Evolutionary conservation across 352 stramenopile genomes (phyloP).

Genomic region (Phytophthora sojae): DNA sequence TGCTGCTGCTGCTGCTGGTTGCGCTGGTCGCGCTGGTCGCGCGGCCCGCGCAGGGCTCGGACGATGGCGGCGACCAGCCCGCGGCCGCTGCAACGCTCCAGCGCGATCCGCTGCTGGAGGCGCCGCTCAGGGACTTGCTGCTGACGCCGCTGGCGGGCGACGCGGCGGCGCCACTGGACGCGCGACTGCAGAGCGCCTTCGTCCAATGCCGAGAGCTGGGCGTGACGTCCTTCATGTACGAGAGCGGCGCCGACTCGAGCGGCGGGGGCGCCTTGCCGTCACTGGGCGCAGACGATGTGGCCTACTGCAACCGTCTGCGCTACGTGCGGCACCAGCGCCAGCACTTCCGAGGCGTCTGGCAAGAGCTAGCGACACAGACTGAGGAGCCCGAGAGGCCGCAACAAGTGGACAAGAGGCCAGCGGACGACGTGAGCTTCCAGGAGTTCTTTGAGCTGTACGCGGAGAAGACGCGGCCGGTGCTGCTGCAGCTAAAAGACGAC

Average conservation of each 20-base stretch:
- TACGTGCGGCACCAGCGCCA: constrained; percentile 61
- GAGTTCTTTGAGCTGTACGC: constrained; percentile 73
- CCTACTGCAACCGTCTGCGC: constrained; percentile 58
- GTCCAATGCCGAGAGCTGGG: constrained; percentile 43
- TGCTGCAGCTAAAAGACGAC: constrained; percentile 36
- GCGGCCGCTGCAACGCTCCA: constrained; percentile 8
- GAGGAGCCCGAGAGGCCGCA: not conserved
- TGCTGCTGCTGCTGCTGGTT: not conserved
- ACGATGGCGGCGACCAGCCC: not conserved
- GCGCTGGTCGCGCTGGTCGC: constrained; percentile 5
- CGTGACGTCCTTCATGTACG: constrained; percentile 31
- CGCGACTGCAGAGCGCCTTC: constrained; percentile 41
- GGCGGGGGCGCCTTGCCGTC: constrained; percentile 1
- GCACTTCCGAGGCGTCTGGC: constrained; percentile 36
- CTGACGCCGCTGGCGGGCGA: constrained; percentile 26
- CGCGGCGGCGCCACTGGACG: constrained; percentile 29
- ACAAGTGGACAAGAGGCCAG: constrained; percentile 28
- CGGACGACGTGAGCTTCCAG: constrained; percentile 52
- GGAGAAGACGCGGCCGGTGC: constrained; percentile 38
- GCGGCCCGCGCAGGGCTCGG: not conserved
- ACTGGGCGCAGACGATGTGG: constrained; percentile 21
- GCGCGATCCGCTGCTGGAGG: constrained; percentile 36
- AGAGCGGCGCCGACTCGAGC: constrained; percentile 3
- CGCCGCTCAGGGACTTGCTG: constrained; percentile 37
- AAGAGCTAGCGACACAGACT: constrained; percentile 19